Evolutionary conservation across 495 filamentous ascomycete species (phyloP).

Genomic region (Polyplosphaeria fusca): DNA sequence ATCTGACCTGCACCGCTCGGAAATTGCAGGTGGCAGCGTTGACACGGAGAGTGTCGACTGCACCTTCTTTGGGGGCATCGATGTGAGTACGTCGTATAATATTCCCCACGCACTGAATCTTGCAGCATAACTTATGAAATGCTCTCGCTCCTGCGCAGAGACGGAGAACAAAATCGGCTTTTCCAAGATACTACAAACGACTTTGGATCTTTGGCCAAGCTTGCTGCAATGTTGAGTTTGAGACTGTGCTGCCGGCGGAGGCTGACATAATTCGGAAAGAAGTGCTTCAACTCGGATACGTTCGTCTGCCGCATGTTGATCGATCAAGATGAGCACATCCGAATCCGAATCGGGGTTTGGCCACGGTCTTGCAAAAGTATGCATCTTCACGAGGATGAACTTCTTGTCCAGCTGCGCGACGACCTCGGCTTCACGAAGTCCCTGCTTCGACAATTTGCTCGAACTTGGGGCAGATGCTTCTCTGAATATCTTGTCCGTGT

Average conservation of each 20-base stretch:
- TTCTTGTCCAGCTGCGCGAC: conserved; percentile 86
- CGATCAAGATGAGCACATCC: conserved; percentile 67
- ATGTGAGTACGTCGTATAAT: conserved; percentile 54
- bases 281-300: conserved; percentile 75
- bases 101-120: conserved; percentile 74
- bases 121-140: conserved; percentile 52
- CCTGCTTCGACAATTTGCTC: conserved; percentile 64
- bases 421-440: conserved; percentile 60
- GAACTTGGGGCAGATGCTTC: conserved; percentile 34
- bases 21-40: conserved; percentile 65
- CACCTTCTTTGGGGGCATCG: background rate
- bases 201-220: conserved; percentile 28
- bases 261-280: conserved; percentile 50
- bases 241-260: conserved; percentile 1
- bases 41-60: conserved; percentile 43
- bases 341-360: background rate
- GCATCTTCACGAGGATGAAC: conserved; percentile 74
- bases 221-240: conserved; percentile 19
- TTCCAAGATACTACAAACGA: conserved; percentile 37
- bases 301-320: conserved; percentile 95
- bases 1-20: conserved; percentile 71
- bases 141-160: conserved; percentile 52
- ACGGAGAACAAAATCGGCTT: conserved; percentile 63
- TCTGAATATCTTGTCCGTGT: conserved; percentile 35
- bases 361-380: too few relatives aligned